phyloP scores from a whole-genome alignment of 495 filamentous ascomycete species.

The Neurospora africana region DNA sequence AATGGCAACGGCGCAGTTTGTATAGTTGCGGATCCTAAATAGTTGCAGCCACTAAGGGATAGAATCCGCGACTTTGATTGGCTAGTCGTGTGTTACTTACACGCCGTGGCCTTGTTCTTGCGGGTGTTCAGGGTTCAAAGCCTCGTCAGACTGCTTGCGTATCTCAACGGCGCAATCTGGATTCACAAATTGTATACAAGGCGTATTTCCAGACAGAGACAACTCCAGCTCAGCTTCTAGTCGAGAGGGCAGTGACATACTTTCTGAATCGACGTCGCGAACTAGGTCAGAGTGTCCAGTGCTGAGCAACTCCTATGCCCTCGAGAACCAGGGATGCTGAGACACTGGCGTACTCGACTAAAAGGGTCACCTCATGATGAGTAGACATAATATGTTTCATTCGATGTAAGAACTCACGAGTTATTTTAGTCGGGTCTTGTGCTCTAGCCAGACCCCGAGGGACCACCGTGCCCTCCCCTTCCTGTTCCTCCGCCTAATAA shows the following conservation, averaged over 20 bases:
- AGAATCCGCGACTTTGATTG: not conserved
- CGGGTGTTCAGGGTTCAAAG: not conserved
- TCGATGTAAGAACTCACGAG: not conserved
- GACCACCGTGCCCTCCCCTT: constrained; percentile 15
- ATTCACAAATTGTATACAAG: not conserved
- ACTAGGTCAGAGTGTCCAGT: not conserved
- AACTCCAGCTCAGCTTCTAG: not conserved
- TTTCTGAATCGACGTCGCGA: not conserved
- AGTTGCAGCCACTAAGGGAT: not conserved
- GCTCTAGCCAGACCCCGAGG: not conserved
- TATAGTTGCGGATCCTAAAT: not conserved
- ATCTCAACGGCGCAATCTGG: not conserved
- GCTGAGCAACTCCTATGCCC: not conserved
- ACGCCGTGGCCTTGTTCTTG: not conserved
- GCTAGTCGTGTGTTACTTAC: not conserved
- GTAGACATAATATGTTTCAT: not conserved
- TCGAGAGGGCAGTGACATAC: not conserved
- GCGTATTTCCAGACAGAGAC: not conserved
- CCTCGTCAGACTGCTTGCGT: not conserved
- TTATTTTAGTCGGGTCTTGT: too few species aligned
- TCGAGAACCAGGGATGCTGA: not conserved
- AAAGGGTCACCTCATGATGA: not conserved
- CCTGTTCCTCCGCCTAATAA: constrained; percentile 56
- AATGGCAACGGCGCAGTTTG: not conserved
- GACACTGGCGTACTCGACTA: not conserved